These are phyloP conservation scores for Lavandula angustifolia DNA, from an alignment of 257 asterid genomes.

Conservation along the genomic window DNA sequence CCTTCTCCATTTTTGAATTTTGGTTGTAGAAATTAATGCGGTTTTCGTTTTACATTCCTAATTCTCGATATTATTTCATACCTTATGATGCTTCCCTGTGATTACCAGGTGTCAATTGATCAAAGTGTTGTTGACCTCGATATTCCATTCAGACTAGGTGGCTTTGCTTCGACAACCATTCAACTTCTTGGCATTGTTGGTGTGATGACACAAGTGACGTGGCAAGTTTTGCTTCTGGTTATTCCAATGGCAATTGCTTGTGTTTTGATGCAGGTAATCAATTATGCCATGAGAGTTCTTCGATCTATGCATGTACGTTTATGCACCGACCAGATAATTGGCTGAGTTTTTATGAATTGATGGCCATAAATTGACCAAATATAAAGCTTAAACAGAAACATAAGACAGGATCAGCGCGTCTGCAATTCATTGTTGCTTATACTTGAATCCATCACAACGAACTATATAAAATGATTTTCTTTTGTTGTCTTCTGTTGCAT, in stretches of 20 bases:
- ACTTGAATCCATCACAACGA: conserved; percentile 9
- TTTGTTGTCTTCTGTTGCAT: conserved; percentile 14
- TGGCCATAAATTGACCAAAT: conserved; percentile 12
- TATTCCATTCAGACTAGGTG: conserved; percentile 98
- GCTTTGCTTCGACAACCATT: conserved; percentile 95
- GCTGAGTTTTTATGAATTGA: conserved; percentile 13
- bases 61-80: conserved; percentile 17
- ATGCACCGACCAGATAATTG: conserved; percentile 1
- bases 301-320: not conserved
- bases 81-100: conserved; percentile 33
- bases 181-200: conserved; percentile 92
- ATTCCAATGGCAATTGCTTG: conserved; percentile 96
- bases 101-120: conserved; percentile 85
- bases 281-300: conserved; percentile 12
- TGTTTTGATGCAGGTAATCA: conserved; percentile 95
- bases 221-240: conserved; percentile 92
- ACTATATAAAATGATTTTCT: conserved; percentile 13
- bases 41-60: not conserved
- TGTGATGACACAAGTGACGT: conserved; percentile 93
- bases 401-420: not conserved
- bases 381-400: conserved; percentile 7
- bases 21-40: not conserved
- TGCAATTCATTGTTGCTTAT: no score
- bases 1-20: not conserved
- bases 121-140: conserved; percentile 98